phyloP scores from a whole-genome alignment of 352 stramenopile species.

The Pilasporangium apinafurcum region DNA sequence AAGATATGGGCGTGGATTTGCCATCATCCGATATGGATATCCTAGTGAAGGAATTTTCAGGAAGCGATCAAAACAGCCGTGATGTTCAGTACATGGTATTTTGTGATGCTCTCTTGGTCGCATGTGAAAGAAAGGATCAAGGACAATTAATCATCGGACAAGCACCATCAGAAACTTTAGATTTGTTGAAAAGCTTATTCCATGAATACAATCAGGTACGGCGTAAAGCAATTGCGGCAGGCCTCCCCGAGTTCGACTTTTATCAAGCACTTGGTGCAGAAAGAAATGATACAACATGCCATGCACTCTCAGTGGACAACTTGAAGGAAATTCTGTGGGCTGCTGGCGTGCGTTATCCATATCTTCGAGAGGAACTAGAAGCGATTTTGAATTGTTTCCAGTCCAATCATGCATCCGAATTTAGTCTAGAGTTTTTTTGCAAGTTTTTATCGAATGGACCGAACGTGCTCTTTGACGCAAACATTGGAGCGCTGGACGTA shows the following conservation, averaged over 20 bases:
- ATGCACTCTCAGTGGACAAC: slow-evolving; percentile 47
- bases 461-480: slow-evolving; percentile 33
- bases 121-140: slow-evolving; percentile 32
- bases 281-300: slow-evolving; percentile 20
- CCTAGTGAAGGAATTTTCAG: slow-evolving; percentile 35
- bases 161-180: slow-evolving; percentile 35
- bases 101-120: slow-evolving; percentile 41
- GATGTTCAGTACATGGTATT: slow-evolving; percentile 51
- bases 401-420: slow-evolving; percentile 22
- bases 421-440: slow-evolving; percentile 47
- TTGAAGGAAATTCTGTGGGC: slow-evolving; percentile 72
- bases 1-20: slow-evolving; percentile 52
- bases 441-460: slow-evolving; percentile 47
- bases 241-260: slow-evolving; percentile 31
- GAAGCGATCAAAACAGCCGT: slow-evolving; percentile 9
- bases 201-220: slow-evolving; percentile 26
- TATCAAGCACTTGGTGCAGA: slow-evolving; percentile 36
- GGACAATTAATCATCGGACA: slow-evolving; percentile 8
- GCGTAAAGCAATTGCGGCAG: slow-evolving; percentile 11
- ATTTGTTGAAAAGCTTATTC: slow-evolving; percentile 42
- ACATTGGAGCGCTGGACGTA: slow-evolving; percentile 32
- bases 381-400: slow-evolving; percentile 52
- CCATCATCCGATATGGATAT: slow-evolving; percentile 27
- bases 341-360: slow-evolving; percentile 51
- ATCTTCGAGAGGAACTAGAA: slow-evolving; percentile 62